Base-by-base conservation (phyloP, 148 eudicot genomes). In the Drosera capensis region DNA sequence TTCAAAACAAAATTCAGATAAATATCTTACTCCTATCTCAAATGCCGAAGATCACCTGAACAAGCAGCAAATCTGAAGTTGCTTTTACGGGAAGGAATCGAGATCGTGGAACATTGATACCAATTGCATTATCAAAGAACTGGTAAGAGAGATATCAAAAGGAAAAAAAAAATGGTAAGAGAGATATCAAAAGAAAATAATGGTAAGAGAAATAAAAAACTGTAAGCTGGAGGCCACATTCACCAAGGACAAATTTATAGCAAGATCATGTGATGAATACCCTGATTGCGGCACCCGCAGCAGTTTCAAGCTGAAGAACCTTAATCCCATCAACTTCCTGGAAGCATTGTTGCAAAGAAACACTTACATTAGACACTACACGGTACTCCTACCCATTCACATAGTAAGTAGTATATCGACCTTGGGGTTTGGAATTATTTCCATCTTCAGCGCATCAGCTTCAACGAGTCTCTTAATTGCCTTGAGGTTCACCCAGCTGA, bases 31-130 rank as follows among this genome's bases (percentile, higher is more conserved):
- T 13, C 51, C 39, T 16, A 25, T 11, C 38, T 45, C 36, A 49
- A 24, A 44, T 13, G 12, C 49, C 25, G 59, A 51, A 36, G 24
- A 38, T 65, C 51, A 90, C 99, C 81, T 90, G 95, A 49, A 90
- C 99, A 67, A 90, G 99, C 36, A 90, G 95, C 70, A 90, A 74
- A 72, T 90, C 99, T 45, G 99, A 85, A 56, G 80, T 75, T 22
- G 99, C 95, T 71, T 92, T 85, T 52, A 92, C 99, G 7, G 99
- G 99, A 65, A 92, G 95, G 80, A 92, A 92, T 17, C 99, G 85
- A 49, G 99, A 76, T 23, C 99, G 80, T 31, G 99, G 99, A 45
- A 74, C 95, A 71, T 92, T 92, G 46, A 64, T 65, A 28, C 95
- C 99, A 60, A 85, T 85, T 30, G 99, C 88, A 50, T 67, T 69